Conservation (phyloP, 257 asterid species). For the Rubia yunnanensis region DNA sequence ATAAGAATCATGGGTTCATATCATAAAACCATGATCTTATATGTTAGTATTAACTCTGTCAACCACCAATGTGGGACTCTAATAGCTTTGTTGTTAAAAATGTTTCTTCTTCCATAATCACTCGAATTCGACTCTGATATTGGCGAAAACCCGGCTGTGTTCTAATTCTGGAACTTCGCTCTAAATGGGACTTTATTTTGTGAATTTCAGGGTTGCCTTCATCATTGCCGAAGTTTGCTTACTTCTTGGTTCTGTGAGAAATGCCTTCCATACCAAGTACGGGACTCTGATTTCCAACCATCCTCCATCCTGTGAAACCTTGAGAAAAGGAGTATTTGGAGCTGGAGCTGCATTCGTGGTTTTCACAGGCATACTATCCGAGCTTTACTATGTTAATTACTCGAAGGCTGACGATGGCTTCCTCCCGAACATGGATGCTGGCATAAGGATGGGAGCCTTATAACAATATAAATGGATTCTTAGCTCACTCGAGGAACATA, state of each 20-base stretch:
- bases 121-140: neutral
- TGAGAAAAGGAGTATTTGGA: constrained; percentile 79
- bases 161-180: neutral
- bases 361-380: constrained; percentile 60
- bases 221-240: constrained; percentile 67
- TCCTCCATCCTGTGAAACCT: constrained; percentile 68
- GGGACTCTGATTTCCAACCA: constrained; percentile 29
- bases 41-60: too few species aligned
- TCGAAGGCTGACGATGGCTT: constrained; percentile 43
- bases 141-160: neutral
- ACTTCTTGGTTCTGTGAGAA: constrained; percentile 64
- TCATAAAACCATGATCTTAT: too few species aligned
- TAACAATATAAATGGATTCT: neutral
- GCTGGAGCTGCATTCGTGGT: constrained; percentile 79
- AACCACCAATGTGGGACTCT: too few species aligned
- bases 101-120: too few species aligned
- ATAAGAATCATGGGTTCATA: too few species aligned
- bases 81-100: too few species aligned
- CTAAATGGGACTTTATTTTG: neutral
- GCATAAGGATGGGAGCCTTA: constrained; percentile 61
- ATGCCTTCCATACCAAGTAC: constrained; percentile 73
- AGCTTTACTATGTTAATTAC: constrained; percentile 53
- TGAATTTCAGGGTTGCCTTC: constrained; percentile 48
- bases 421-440: constrained; percentile 38
- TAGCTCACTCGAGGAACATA: neutral